These are phyloP conservation scores for Pseudogymnoascus sp. DNA, from an alignment of 2,329 filamentous ascomycete species.

Conservation along the genomic window DNA sequence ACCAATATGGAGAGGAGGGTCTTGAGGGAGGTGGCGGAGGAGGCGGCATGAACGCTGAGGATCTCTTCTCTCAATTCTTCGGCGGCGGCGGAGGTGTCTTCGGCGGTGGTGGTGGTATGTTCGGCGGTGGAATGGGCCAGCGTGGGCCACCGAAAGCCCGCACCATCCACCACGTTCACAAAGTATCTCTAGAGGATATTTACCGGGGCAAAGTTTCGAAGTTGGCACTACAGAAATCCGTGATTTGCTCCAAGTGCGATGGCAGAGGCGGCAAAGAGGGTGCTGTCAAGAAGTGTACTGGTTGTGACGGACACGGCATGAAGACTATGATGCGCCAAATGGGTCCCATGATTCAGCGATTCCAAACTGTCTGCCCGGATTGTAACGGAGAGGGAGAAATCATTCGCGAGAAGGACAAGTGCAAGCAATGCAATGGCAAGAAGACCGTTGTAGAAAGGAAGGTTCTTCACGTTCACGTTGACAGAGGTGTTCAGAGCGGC, in stretches of 20 bases:
- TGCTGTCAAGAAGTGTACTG: conserved; percentile 84
- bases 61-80: conserved; percentile 96
- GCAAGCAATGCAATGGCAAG: conserved; percentile 94
- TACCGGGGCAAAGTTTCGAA: conserved; percentile 98
- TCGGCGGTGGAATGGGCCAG: conserved; percentile 67
- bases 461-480: conserved; percentile 95
- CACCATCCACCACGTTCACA: conserved; percentile 97
- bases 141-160: conserved; percentile 80
- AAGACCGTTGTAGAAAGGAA: conserved; percentile 97
- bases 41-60: conserved; percentile 88
- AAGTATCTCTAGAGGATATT: conserved; percentile 94
- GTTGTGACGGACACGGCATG: conserved; percentile 92
- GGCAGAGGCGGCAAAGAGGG: conserved; percentile 95
- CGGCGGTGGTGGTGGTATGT: conserved; percentile 67
- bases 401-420: conserved; percentile 93
- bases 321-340: conserved; percentile 99
- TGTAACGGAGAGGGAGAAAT: conserved; percentile 96
- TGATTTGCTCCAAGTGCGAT: conserved; percentile 92
- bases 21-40: conserved; percentile 78
- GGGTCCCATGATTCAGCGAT: conserved; percentile 99
- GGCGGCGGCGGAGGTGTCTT: conserved; percentile 57
- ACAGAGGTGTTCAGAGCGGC: conserved; percentile 85
- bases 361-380: conserved; percentile 98
- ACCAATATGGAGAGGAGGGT: conserved; percentile 96
- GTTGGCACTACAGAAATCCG: conserved; percentile 90